Evolutionary conservation across 2,329 filamentous ascomycete species (phyloP).

Genomic region (Septoria linicola): DNA sequence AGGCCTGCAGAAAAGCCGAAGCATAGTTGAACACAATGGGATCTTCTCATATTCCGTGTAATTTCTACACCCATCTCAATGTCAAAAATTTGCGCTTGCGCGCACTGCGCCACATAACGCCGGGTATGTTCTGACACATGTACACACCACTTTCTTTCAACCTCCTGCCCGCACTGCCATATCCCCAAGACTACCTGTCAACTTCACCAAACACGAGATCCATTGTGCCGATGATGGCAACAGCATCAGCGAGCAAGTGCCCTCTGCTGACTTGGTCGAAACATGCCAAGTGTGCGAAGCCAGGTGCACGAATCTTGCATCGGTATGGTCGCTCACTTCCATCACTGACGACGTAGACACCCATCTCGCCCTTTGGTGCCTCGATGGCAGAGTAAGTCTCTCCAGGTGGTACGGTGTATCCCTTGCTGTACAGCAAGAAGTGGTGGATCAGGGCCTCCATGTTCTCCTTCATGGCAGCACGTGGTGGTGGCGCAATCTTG

Average conservation of each 20-base stretch:
- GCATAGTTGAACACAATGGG: not conserved
- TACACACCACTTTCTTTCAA: slow-evolving; percentile 12
- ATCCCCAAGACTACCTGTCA: slow-evolving; percentile 10
- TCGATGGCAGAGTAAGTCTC: slow-evolving; percentile 98
- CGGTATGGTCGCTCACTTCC: slow-evolving; percentile 95
- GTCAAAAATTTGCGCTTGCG: slow-evolving; percentile 4
- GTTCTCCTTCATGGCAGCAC: slow-evolving; percentile 99
- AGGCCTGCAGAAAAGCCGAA: too few relatives aligned
- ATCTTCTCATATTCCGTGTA: slow-evolving; percentile 5
- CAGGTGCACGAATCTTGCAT: slow-evolving; percentile 94
- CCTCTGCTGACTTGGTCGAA: slow-evolving; percentile 93
- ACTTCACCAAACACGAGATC: slow-evolving; percentile 69
- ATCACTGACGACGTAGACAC: slow-evolving; percentile 92
- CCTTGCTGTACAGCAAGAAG: slow-evolving; percentile 98
- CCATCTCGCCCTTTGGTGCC: slow-evolving; percentile 99
- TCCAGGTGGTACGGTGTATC: slow-evolving; percentile 92
- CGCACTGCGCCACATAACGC: slow-evolving; percentile 15
- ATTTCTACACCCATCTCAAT: not conserved
- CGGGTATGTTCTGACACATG: slow-evolving; percentile 16
- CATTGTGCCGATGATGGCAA: slow-evolving; percentile 77
- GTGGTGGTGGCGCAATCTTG: slow-evolving; percentile 95
- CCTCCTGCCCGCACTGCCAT: not conserved
- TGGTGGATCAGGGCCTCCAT: slow-evolving; percentile 99
- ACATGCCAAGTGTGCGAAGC: slow-evolving; percentile 89
- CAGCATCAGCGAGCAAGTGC: slow-evolving; percentile 91